Evolutionary conservation across 2,329 filamentous ascomycete species (phyloP).

Genomic region (Dothideomycetes sp.): DNA sequence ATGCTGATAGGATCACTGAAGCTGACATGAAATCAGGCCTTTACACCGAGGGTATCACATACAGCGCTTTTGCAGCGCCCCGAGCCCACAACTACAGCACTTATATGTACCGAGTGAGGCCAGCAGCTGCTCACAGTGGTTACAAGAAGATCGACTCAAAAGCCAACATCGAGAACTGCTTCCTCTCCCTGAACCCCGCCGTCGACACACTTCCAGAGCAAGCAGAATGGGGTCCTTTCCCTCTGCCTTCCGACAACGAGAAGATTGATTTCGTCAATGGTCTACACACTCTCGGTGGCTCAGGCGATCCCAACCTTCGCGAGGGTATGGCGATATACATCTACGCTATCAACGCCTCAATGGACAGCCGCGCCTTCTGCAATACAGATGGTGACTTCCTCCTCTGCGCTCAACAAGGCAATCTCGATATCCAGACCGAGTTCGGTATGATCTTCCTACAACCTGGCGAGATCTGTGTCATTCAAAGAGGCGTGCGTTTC

Average conservation of each 20-base stretch:
- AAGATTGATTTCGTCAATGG: constrained; percentile 41
- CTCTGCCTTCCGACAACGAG: constrained; percentile 27
- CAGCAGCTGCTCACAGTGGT: constrained; percentile 32
- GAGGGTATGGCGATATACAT: constrained; percentile 43
- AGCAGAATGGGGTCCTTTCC: constrained; percentile 40
- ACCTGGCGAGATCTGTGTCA: constrained; percentile 32
- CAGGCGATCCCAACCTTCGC: constrained; percentile 42
- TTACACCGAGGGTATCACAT: constrained; percentile 39
- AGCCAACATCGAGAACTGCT: constrained; percentile 33
- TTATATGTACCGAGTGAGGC: constrained; percentile 37
- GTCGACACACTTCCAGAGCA: constrained; percentile 43
- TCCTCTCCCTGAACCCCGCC: constrained; percentile 38
- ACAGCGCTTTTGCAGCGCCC: constrained; percentile 36
- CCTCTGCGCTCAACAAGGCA: constrained; percentile 29
- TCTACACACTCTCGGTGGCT: constrained; percentile 41
- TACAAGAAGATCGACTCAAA: constrained; percentile 17
- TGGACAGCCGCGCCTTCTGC: constrained; percentile 38
- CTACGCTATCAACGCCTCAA: constrained; percentile 39
- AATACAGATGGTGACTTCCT: constrained; percentile 35
- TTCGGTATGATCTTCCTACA: constrained; percentile 31
- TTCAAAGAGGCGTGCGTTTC: constrained; percentile 33
- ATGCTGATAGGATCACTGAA: too few species aligned
- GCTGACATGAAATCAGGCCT: constrained; percentile 18
- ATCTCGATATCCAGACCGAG: constrained; percentile 31
- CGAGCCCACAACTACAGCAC: constrained; percentile 34